phyloP scores from a whole-genome alignment of 331 rosid genomes.

The Quercus tomentella region DNA sequence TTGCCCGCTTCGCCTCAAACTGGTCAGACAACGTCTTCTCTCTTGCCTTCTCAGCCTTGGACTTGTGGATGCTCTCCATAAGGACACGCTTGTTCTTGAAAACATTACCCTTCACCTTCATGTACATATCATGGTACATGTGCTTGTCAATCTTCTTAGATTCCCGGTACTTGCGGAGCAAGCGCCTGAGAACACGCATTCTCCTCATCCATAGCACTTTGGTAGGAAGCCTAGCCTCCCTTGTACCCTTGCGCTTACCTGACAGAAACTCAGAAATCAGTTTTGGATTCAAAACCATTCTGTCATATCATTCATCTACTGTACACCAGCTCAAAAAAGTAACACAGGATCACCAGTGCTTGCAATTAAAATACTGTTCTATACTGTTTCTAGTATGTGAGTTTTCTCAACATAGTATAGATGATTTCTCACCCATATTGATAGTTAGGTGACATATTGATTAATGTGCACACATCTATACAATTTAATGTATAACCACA shows the following conservation, averaged over 20 bases:
- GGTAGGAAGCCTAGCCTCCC: conserved; percentile 97
- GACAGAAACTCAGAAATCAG: neutral
- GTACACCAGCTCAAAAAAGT: no score
- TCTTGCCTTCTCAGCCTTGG: conserved; percentile 97
- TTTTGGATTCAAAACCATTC: neutral
- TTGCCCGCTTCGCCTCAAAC: conserved; percentile 91
- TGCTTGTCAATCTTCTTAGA: conserved; percentile 85
- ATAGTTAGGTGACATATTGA: neutral
- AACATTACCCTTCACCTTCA: conserved; percentile 98
- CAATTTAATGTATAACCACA: neutral
- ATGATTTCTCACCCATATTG: neutral
- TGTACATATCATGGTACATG: conserved; percentile 99
- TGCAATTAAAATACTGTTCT: no score
- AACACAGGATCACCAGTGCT: neutral
- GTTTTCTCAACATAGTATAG: neutral
- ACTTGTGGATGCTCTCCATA: conserved; percentile 96
- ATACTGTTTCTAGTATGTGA: neutral
- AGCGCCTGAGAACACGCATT: conserved; percentile 90
- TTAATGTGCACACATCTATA: neutral
- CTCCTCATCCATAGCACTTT: conserved; percentile 98
- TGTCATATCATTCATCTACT: no score
- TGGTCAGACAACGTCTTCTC: conserved; percentile 95
- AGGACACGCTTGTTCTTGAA: conserved; percentile 95
- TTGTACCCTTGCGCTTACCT: conserved; percentile 97
- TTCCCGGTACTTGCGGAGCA: conserved; percentile 95